Evolutionary conservation across 73 alveolate genomes (phyloP).

Genomic region (Paraurostyla sp.): DNA sequence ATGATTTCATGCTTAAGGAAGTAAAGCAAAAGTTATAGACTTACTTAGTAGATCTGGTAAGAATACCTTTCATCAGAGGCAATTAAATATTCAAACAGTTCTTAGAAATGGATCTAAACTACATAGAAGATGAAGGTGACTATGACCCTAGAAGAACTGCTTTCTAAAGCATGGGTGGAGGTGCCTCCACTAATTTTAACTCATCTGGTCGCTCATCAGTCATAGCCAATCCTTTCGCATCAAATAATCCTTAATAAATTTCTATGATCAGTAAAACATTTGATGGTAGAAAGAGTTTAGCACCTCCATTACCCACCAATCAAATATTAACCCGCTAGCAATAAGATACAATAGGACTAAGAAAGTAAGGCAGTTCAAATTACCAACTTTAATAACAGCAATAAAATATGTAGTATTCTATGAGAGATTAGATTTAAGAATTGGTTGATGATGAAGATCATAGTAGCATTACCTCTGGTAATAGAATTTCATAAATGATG

Average conservation of each 20-base stretch:
- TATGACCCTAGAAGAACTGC: neutral
- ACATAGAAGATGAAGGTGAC: slow-evolving; percentile 23
- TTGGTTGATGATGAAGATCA: slow-evolving; percentile 40
- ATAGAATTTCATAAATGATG: slow-evolving; percentile 37
- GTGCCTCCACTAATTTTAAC: neutral
- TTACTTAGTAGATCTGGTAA: slow-evolving; percentile 36
- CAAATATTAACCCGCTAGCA: neutral
- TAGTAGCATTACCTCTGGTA: slow-evolving; percentile 23
- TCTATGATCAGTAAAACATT: slow-evolving; percentile 10
- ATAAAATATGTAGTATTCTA: too few relatives aligned
- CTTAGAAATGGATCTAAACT: slow-evolving; percentile 44
- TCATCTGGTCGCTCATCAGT: slow-evolving; percentile 26
- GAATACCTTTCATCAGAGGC: slow-evolving; percentile 58
- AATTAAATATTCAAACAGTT: slow-evolving; percentile 48
- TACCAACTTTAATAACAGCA: too few relatives aligned
- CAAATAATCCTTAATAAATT: neutral
- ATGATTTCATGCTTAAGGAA: neutral
- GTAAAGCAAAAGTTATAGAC: slow-evolving; percentile 43
- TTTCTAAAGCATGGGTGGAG: neutral
- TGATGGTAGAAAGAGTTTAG: slow-evolving; percentile 3
- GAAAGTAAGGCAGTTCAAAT: too few relatives aligned
- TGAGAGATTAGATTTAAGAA: slow-evolving; percentile 3
- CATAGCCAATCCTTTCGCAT: neutral
- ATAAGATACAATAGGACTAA: neutral
- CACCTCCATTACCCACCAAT: neutral